Evolutionary conservation across 2,329 filamentous ascomycete genomes (phyloP).

Genomic region (Botrytis paeoniae): DNA sequence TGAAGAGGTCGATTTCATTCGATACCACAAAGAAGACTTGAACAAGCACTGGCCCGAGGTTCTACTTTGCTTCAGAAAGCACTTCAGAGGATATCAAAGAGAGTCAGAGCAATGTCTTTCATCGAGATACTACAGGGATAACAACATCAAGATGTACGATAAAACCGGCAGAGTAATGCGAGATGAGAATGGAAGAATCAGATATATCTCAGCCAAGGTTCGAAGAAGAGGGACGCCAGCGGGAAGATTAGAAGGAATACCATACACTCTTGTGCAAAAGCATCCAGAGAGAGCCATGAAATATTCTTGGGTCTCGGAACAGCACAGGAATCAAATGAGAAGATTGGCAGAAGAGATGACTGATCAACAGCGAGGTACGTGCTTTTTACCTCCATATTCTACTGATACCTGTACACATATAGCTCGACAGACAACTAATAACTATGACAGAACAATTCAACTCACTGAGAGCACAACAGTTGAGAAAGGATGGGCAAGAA

Average conservation of each 20-base stretch:
- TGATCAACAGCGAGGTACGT: conserved; percentile 9
- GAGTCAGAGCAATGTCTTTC: conserved; percentile 21
- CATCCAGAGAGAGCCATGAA: conserved; percentile 19
- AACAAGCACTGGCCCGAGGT: conserved; percentile 17
- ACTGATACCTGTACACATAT: background rate
- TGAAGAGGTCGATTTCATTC: conserved; percentile 24
- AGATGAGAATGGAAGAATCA: conserved; percentile 20
- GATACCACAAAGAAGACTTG: conserved; percentile 23
- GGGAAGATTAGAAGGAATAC: conserved; percentile 18
- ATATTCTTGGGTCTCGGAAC: conserved; percentile 20
- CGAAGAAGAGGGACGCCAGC: conserved; percentile 17
- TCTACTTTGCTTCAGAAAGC: conserved; percentile 1
- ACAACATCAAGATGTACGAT: conserved; percentile 16
- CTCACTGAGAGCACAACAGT: background rate
- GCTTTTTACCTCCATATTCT: background rate
- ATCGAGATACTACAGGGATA: conserved; percentile 22
- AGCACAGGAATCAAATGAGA: conserved; percentile 17
- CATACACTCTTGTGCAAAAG: conserved; percentile 21
- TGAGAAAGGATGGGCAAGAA: background rate
- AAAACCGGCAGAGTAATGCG: background rate
- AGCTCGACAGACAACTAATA: background rate
- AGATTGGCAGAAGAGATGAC: conserved; percentile 4
- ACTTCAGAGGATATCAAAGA: conserved; percentile 1
- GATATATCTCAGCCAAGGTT: conserved; percentile 19
- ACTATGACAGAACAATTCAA: background rate